Evolutionary conservation across 2,329 filamentous ascomycete species (phyloP).

Genomic region (Dothideomycetidae sp.): DNA sequence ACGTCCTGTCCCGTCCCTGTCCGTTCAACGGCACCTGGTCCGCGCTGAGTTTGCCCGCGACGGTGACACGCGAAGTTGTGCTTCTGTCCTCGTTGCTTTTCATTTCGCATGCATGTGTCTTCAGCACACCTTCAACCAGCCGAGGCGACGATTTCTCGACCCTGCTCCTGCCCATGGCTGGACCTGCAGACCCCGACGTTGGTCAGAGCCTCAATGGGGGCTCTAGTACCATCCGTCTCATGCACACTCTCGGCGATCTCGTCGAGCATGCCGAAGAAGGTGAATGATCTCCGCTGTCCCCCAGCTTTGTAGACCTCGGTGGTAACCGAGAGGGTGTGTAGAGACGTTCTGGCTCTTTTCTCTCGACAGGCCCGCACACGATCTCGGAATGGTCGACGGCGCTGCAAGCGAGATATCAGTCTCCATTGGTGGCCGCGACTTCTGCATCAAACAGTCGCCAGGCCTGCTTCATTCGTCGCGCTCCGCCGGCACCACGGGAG

Average conservation of each 20-base stretch:
- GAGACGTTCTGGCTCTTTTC: constrained; percentile 84
- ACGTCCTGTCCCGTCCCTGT: not conserved
- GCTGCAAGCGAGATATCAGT: constrained; percentile 47
- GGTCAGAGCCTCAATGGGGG: too few species aligned
- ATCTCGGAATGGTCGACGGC: constrained; percentile 75
- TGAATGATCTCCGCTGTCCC: constrained; percentile 6
- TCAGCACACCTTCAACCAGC: not conserved
- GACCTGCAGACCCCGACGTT: not conserved
- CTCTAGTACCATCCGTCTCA: not conserved
- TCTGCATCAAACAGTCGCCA: constrained; percentile 71
- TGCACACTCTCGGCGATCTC: constrained; percentile 1
- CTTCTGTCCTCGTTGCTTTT: not conserved
- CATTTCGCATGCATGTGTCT: not conserved
- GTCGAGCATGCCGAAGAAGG: constrained; percentile 13
- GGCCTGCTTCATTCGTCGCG: constrained; percentile 64
- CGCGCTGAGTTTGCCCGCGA: not conserved
- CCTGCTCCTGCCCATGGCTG: not conserved
- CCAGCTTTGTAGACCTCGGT: constrained; percentile 5
- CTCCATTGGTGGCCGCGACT: constrained; percentile 52
- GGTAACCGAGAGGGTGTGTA: constrained; percentile 26
- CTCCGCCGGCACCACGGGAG: constrained; percentile 58
- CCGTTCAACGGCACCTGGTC: not conserved
- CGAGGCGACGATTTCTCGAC: not conserved
- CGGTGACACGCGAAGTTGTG: not conserved
- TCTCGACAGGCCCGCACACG: constrained; percentile 54